Evolutionary conservation across 2,329 filamentous ascomycete genomes (phyloP).

Genomic region (Plenodomus biglobosus): DNA sequence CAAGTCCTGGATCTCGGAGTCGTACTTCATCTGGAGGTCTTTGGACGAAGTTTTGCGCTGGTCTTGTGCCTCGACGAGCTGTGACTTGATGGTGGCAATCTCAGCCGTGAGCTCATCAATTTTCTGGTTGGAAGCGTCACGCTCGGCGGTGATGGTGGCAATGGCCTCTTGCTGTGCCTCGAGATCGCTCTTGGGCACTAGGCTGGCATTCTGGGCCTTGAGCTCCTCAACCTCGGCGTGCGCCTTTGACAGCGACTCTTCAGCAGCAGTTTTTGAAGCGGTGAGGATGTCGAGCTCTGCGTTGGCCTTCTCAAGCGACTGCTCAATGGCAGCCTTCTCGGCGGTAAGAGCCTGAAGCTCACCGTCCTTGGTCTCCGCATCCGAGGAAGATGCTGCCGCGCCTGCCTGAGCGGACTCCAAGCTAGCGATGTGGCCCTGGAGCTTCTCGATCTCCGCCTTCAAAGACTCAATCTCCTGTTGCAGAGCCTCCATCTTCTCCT

Average conservation of each 20-base stretch:
- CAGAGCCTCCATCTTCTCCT: slow-evolving; percentile 30
- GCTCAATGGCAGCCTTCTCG: slow-evolving; percentile 16
- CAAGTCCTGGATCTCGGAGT: slow-evolving; percentile 17
- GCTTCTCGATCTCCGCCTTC: slow-evolving; percentile 32
- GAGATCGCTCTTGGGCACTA: slow-evolving; percentile 29
- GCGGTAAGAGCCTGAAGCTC: slow-evolving; percentile 29
- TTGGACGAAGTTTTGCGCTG: slow-evolving; percentile 5
- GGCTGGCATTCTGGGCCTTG: slow-evolving; percentile 13
- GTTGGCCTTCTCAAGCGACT: slow-evolving; percentile 18
- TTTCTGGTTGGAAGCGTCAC: slow-evolving; percentile 24
- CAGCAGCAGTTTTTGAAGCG: slow-evolving; percentile 12
- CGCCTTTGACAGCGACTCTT: slow-evolving; percentile 25
- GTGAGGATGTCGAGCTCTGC: slow-evolving; percentile 22
- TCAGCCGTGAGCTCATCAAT: slow-evolving; percentile 26
- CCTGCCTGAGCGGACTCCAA: slow-evolving; percentile 21
- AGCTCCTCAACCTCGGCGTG: slow-evolving; percentile 25
- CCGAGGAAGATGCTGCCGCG: slow-evolving; percentile 21
- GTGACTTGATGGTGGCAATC: slow-evolving; percentile 25
- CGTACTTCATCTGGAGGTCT: slow-evolving; percentile 18
- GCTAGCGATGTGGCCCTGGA: slow-evolving; percentile 28
- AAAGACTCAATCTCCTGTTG: slow-evolving; percentile 31
- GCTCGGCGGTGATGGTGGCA: slow-evolving; percentile 27
- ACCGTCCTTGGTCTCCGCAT: slow-evolving; percentile 34
- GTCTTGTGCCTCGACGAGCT: slow-evolving; percentile 15
- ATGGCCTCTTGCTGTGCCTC: slow-evolving; percentile 31